These are phyloP conservation scores for Umbelopsis sp. DNA, from an alignment of 371 early-diverging fungal genomes.

Conservation along the genomic window DNA sequence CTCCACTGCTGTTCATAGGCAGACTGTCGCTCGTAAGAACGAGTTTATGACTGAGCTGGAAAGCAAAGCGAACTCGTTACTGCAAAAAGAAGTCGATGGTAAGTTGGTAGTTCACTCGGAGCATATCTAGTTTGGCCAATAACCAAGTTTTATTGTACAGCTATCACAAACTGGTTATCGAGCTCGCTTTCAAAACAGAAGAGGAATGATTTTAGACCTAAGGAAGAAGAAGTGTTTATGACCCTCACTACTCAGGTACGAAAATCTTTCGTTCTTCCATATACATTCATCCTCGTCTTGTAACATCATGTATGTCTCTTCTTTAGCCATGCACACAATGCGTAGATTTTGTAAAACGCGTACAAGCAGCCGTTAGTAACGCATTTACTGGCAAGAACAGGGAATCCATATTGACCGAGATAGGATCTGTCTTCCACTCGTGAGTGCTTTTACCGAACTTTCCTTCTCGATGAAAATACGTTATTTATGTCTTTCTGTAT, in stretches of 20 bases:
- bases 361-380: slow-evolving; percentile 60
- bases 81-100: slow-evolving; percentile 80
- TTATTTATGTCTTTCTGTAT: slow-evolving; percentile 18
- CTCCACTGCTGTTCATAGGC: slow-evolving; percentile 84
- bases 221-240: slow-evolving; percentile 80
- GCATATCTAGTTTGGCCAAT: background rate
- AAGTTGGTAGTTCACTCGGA: background rate
- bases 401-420: slow-evolving; percentile 73
- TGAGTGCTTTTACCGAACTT: slow-evolving; percentile 36
- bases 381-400: slow-evolving; percentile 81
- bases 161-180: slow-evolving; percentile 58
- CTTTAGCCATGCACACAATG: slow-evolving; percentile 70
- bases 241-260: slow-evolving; percentile 71
- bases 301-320: too few relatives aligned
- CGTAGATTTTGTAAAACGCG: slow-evolving; percentile 67
- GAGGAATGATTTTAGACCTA: slow-evolving; percentile 78
- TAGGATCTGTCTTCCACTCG: slow-evolving; percentile 83
- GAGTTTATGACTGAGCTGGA: slow-evolving; percentile 82
- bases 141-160: slow-evolving; percentile 18
- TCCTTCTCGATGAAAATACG: background rate
- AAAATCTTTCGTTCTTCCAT: too few relatives aligned
- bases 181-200: slow-evolving; percentile 68
- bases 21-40: slow-evolving; percentile 84
- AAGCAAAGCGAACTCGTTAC: slow-evolving; percentile 71
- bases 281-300: too few relatives aligned